Evolutionary conservation across 108 stramenopile genomes (phyloP).

Genomic region (Chaetoceros tenuissimus): DNA sequence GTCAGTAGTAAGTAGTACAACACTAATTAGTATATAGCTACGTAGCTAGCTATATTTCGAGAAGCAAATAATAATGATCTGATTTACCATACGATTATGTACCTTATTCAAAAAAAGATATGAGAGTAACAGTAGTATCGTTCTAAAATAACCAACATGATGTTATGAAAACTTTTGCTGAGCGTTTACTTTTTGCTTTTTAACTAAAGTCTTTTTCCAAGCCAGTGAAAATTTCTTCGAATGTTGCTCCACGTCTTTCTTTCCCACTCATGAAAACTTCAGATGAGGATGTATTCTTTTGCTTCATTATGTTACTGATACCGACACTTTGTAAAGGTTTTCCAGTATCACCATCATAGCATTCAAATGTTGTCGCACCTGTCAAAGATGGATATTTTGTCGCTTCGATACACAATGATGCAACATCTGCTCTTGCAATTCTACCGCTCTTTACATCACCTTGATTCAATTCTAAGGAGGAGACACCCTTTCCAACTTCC

Average conservation of each 20-base stretch:
- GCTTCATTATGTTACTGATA: constrained; percentile 45
- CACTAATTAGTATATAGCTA: too few relatives aligned
- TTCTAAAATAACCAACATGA: too few relatives aligned
- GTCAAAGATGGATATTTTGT: constrained; percentile 22
- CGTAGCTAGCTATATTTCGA: too few relatives aligned
- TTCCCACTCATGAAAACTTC: constrained; percentile 27
- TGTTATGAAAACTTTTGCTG: too few relatives aligned
- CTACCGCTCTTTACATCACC: constrained; percentile 73
- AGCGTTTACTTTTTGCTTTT: too few relatives aligned
- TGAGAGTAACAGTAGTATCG: too few relatives aligned
- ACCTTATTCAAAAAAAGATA: too few relatives aligned
- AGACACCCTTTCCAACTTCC: constrained; percentile 30
- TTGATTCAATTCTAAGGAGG: constrained; percentile 64
- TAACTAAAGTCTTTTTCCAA: constrained; percentile 40
- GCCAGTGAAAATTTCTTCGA: constrained; percentile 45
- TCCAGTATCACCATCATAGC: constrained; percentile 61
- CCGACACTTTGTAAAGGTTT: constrained; percentile 54
- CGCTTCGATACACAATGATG: constrained; percentile 49
- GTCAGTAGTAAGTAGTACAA: too few relatives aligned
- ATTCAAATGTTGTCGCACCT: constrained; percentile 64
- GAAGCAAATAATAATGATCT: too few relatives aligned
- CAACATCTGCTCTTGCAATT: constrained; percentile 65
- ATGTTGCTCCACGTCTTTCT: constrained; percentile 53
- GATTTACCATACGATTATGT: too few relatives aligned
- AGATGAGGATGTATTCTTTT: constrained; percentile 16